phyloP scores from a whole-genome alignment of 495 filamentous ascomycete species.

The Staphylotrichum tortipilum region DNA sequence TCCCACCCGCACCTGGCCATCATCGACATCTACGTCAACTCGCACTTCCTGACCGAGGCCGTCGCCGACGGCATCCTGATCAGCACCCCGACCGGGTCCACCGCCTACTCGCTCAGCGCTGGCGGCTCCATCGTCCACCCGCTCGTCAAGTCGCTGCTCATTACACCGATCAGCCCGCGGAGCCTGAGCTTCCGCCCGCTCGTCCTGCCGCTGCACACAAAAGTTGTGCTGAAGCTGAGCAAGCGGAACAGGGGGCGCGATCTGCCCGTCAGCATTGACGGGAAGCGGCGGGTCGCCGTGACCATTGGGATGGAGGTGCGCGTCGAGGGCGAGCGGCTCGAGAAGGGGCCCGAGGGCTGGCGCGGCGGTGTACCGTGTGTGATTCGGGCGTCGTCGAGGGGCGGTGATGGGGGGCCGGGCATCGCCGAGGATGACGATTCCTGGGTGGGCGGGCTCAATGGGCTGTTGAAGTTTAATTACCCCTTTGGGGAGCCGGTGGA shows the following conservation, averaged over 20 bases:
- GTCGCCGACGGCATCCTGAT: constrained; percentile 94
- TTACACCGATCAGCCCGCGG: constrained; percentile 91
- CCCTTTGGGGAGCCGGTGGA: constrained; percentile 67
- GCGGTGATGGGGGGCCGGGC: constrained; percentile 31
- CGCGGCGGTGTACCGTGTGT: constrained; percentile 63
- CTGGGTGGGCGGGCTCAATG: constrained; percentile 95
- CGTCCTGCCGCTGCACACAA: constrained; percentile 78
- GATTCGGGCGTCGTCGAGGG: constrained; percentile 41
- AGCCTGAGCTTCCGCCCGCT: constrained; percentile 87
- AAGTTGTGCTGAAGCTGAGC: constrained; percentile 73
- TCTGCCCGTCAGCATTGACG: constrained; percentile 83
- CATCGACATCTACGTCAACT: constrained; percentile 77
- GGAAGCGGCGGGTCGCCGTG: constrained; percentile 64
- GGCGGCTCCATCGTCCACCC: constrained; percentile 96
- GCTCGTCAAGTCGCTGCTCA: constrained; percentile 71
- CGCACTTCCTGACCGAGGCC: constrained; percentile 79
- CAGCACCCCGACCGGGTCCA: constrained; percentile 86
- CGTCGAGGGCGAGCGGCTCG: constrained; percentile 72
- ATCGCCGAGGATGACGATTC: constrained; percentile 66
- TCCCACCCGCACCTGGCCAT: constrained; percentile 81
- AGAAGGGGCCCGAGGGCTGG: constrained; percentile 45
- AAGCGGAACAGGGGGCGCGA: constrained; percentile 75
- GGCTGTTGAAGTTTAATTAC: constrained; percentile 93
- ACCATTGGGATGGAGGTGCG: constrained; percentile 78
- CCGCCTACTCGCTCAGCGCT: constrained; percentile 84